Evolutionary conservation across 768 basidiomycete genomes (phyloP).

Genomic region (Agrocybe chaxingu): DNA sequence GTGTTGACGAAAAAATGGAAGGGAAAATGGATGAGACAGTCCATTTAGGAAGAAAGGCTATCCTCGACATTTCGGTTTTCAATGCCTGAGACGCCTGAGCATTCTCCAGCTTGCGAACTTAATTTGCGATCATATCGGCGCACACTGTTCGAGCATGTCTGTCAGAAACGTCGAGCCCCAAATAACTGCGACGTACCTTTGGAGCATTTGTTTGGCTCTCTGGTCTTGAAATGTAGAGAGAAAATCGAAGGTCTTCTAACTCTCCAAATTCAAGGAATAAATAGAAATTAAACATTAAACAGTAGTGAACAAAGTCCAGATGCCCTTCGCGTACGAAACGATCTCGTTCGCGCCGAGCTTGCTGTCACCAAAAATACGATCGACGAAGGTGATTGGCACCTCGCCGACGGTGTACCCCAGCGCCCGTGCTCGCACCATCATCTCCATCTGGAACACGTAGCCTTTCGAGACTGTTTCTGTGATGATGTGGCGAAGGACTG

Average conservation of each 20-base stretch:
- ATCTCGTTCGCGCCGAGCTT: constrained; percentile 88
- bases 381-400: constrained; percentile 92
- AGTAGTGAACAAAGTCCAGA: constrained; percentile 73
- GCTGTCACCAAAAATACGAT: constrained; percentile 90
- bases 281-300: constrained; percentile 39
- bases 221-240: neutral
- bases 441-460: constrained; percentile 98
- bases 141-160: too few species aligned
- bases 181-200: too few species aligned
- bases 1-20: too few species aligned
- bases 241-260: neutral
- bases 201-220: too few species aligned
- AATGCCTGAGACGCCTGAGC: too few species aligned
- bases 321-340: constrained; percentile 83
- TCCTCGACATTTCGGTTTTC: too few species aligned
- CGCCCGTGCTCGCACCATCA: constrained; percentile 88
- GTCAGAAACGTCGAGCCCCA: too few species aligned
- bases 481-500: constrained; percentile 80
- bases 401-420: constrained; percentile 86
- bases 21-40: too few species aligned
- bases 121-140: too few species aligned
- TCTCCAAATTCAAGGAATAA: too few species aligned
- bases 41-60: too few species aligned
- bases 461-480: constrained; percentile 82
- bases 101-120: too few species aligned